Percentiles rank a stretch among this genome's conserved stretches.
Conservation (phyloP, 1,139 yeast species). For the Suhomyces coccinellae region DNA sequence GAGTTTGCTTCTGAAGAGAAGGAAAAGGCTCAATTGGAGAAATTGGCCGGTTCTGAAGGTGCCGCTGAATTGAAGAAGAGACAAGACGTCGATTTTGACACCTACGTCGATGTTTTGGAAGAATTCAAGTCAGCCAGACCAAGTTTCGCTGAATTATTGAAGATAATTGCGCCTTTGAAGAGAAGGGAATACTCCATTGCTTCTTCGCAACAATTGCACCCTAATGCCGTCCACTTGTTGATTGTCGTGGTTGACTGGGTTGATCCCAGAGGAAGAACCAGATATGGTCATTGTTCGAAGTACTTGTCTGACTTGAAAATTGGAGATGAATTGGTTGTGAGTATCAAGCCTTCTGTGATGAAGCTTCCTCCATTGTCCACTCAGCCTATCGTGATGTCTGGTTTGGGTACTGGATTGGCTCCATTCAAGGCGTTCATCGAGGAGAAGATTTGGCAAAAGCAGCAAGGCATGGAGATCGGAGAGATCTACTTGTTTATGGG, state of each 20-base stretch:
- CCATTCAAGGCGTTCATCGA: slow-evolving; percentile 98
- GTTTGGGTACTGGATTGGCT: slow-evolving; percentile 97
- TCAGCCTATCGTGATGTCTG: slow-evolving; percentile 95
- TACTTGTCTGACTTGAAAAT: slow-evolving; percentile 74
- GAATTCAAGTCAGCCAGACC: slow-evolving; percentile 87
- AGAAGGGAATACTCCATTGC: slow-evolving; percentile 99
- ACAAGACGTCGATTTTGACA: slow-evolving; percentile 79
- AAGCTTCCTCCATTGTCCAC: slow-evolving; percentile 84
- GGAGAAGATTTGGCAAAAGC: slow-evolving; percentile 91
- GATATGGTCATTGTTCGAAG: slow-evolving; percentile 95
- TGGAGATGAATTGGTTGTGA: slow-evolving; percentile 87
- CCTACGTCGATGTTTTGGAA: slow-evolving; percentile 79
- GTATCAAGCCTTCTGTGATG: slow-evolving; percentile 97
- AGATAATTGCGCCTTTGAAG: slow-evolving; percentile 80
- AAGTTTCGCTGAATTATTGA: slow-evolving; percentile 65
- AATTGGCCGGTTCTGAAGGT: slow-evolving; percentile 75
- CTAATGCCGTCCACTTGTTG: slow-evolving; percentile 85
- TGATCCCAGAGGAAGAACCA: slow-evolving; percentile 79
- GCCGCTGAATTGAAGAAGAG: slow-evolving; percentile 82
- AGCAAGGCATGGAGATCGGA: slow-evolving; percentile 88
- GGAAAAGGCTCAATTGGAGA: slow-evolving; percentile 62
- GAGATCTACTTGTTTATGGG: slow-evolving; percentile 88
- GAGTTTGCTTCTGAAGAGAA: slow-evolving; percentile 68
- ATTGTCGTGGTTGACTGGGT: slow-evolving; percentile 97
- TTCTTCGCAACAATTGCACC: slow-evolving; percentile 89